A percentile compares a stretch with the other conserved stretches of the same genome.
Conservation (phyloP, 2,329 filamentous ascomycete genomes). For the Penicillium sp. region DNA sequence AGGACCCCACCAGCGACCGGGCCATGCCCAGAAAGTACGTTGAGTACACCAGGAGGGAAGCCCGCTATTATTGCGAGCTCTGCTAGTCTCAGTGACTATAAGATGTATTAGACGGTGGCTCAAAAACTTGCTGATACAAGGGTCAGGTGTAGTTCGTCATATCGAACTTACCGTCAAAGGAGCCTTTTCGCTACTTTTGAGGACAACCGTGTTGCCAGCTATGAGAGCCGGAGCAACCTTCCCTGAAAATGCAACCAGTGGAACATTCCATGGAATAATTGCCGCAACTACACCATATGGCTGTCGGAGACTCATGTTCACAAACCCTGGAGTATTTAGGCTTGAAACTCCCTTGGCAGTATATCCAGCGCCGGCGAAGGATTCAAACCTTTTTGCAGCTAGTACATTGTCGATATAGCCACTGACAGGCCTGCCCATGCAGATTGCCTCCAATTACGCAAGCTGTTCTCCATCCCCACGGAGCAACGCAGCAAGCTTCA, state of each 20-base stretch:
- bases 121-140: no score
- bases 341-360: constrained; percentile 20
- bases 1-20: neutral
- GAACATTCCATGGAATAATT: constrained; percentile 59
- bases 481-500: constrained; percentile 31
- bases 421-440: constrained; percentile 34
- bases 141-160: neutral
- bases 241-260: constrained; percentile 57
- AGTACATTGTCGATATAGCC: constrained; percentile 19
- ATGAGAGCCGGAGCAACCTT: constrained; percentile 72
- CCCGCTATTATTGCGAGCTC: neutral
- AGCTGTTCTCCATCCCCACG: constrained; percentile 26
- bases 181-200: constrained; percentile 67
- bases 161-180: constrained; percentile 54
- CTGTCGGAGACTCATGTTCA: constrained; percentile 30
- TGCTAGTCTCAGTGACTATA: neutral
- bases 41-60: neutral
- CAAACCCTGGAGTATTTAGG: constrained; percentile 17
- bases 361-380: constrained; percentile 27
- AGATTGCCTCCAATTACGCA: constrained; percentile 34
- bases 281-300: constrained; percentile 41
- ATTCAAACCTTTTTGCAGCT: constrained; percentile 18
- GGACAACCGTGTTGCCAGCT: constrained; percentile 60
- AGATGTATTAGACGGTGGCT: no score
- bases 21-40: neutral